Evolutionary conservation across 176 grass and related monocot species (phyloP).

Genomic region (Eremochloa ophiuroides): DNA sequence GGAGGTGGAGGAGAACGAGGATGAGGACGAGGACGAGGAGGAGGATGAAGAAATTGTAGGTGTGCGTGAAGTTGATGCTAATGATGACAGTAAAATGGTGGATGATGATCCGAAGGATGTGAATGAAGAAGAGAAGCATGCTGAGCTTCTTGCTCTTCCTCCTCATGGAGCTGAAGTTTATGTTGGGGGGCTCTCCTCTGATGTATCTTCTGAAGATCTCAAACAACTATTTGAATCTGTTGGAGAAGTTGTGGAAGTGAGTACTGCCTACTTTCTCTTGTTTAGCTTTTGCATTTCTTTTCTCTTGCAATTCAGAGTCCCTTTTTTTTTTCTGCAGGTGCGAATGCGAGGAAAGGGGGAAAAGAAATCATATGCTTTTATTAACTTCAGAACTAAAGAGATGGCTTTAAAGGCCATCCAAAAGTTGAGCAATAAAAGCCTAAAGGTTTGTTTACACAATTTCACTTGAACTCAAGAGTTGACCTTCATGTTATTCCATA

Average conservation of each 20-base stretch:
- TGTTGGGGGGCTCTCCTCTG: slow-evolving; percentile 58
- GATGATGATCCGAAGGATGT: slow-evolving; percentile 26
- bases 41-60: slow-evolving; percentile 43
- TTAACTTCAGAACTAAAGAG: slow-evolving; percentile 64
- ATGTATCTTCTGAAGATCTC: slow-evolving; percentile 68
- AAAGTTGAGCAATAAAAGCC: slow-evolving; percentile 61
- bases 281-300: slow-evolving; percentile 25
- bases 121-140: slow-evolving; percentile 43
- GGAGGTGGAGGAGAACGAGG: slow-evolving; percentile 21
- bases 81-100: slow-evolving; percentile 3
- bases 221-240: slow-evolving; percentile 63
- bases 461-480: neutral
- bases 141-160: slow-evolving; percentile 73
- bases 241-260: slow-evolving; percentile 90
- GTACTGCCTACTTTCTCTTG: slow-evolving; percentile 23
- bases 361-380: slow-evolving; percentile 72
- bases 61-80: slow-evolving; percentile 13
- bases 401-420: slow-evolving; percentile 69
- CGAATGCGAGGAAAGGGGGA: slow-evolving; percentile 66
- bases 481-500: slow-evolving; percentile 2
- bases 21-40: slow-evolving; percentile 24
- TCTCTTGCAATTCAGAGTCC: slow-evolving; percentile 5
- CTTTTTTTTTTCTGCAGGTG: slow-evolving; percentile 50
- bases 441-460: slow-evolving; percentile 55
- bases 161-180: slow-evolving; percentile 94